Evolutionary conservation across 2,329 filamentous ascomycete species (phyloP), one percentile per base, ranked within the genome.

Genomic region (Ploettnerulaceae sp.): DNA sequence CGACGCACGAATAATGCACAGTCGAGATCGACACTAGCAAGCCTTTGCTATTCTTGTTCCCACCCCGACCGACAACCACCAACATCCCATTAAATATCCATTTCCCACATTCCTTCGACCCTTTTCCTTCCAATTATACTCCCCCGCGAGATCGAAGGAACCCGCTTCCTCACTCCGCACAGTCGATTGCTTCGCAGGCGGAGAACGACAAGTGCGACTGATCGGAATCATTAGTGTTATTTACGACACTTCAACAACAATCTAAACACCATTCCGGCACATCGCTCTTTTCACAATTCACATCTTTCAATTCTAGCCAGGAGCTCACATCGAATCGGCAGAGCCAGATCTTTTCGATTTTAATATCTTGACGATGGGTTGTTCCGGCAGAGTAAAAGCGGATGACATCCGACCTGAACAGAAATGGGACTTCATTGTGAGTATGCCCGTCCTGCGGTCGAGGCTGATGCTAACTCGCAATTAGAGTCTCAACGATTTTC

Each of bases 361-460:
- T 53, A 49, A 49, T 50, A 35, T 15, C 31, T 26, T 43, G 64
- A 76, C 61, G 39, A 89, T 89, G 85, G 74, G 77, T 57, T 86
- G 82, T 63, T 72, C 78, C 57, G 76, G 79, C 54, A 77, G 81
- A 57, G 69, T 75, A 47, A 84, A 85, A 63, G 65, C 72, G 63
- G 76, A 73, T 56, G 75, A 84, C 53, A 76, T 91, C 53, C 75
- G 79, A 53, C 82, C 86, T 50, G 91, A 96, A 68, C 88, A 93
- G 70, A 86, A 89, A 74, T 97, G 91, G 91, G 87, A 90, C 61
- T 95, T 90, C 65, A 90, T 97, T 64, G 86, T 89, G 70, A 63
- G 84, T 69, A 17, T 37, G 21, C 52, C 18, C 25, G 8, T 18
- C 8, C 26, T 5, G 7, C 34, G 14, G 7, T 12, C 22, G n/a